Evolutionary conservation across 2,329 filamentous ascomycete species (phyloP).

Genomic region (Ophiostoma piceae): DNA sequence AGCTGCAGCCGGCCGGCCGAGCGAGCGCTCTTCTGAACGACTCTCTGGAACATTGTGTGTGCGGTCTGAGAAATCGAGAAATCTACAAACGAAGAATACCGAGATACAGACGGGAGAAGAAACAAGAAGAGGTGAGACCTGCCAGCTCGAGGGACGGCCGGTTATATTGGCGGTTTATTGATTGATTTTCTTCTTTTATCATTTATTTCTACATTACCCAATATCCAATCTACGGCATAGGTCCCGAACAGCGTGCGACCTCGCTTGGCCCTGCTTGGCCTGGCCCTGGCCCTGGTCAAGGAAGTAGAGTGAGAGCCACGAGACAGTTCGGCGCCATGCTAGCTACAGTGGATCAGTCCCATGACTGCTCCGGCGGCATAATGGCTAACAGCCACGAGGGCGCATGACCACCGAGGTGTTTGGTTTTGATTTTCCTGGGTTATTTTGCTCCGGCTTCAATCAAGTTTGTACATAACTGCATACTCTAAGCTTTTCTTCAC

Average conservation of each 20-base stretch:
- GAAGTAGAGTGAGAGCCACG: neutral
- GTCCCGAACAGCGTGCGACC: neutral
- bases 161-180: neutral
- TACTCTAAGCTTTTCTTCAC: neutral
- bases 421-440: neutral
- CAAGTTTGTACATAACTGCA: neutral
- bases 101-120: neutral
- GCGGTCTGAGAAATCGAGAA: neutral
- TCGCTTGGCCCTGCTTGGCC: constrained; percentile 10
- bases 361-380: neutral
- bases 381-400: neutral
- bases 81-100: too few relatives aligned
- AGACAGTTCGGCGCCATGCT: neutral
- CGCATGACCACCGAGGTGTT: neutral
- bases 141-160: neutral
- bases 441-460: neutral
- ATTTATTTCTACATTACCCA: neutral
- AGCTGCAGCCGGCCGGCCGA: constrained; percentile 3
- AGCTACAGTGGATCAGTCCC: constrained; percentile 7
- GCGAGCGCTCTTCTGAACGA: neutral
- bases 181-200: neutral
- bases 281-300: neutral
- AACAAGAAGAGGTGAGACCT: neutral
- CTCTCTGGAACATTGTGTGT: constrained; percentile 13
- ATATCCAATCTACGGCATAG: constrained; percentile 5